Evolutionary conservation across 2,329 filamentous ascomycete genomes (phyloP).

Genomic region (Zymoseptoria passerinii): DNA sequence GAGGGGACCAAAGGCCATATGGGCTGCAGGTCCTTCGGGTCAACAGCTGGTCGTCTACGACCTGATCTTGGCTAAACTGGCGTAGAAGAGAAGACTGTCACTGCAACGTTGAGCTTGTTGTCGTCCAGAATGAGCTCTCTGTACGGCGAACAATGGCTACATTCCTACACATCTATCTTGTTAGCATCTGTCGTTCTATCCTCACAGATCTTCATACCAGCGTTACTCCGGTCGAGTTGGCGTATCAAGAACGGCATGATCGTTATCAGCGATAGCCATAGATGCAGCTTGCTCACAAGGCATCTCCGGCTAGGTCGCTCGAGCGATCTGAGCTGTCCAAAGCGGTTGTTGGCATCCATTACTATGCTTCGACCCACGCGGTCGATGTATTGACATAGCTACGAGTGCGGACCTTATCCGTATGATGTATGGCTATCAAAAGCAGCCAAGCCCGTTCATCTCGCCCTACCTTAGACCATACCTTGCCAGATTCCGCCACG

Average conservation of each 20-base stretch:
- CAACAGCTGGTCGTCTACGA: background rate
- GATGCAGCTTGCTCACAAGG: conserved; percentile 18
- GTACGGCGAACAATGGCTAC: conserved; percentile 2
- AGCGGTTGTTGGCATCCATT: no score
- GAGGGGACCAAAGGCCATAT: conserved; percentile 2
- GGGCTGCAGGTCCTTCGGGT: background rate
- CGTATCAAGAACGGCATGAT: conserved; percentile 54
- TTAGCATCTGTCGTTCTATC: background rate
- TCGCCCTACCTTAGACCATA: background rate
- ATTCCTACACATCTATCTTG: conserved; percentile 1
- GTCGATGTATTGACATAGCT: no score
- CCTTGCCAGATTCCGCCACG: background rate
- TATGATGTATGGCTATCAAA: no score
- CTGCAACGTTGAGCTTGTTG: conserved; percentile 2
- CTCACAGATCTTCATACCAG: conserved; percentile 24
- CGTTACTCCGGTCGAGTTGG: conserved; percentile 63
- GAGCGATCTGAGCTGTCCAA: background rate
- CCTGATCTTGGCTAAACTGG: background rate
- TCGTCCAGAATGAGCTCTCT: conserved; percentile 2
- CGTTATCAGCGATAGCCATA: conserved; percentile 34
- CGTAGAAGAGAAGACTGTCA: conserved; percentile 3
- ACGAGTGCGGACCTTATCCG: no score
- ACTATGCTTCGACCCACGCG: no score
- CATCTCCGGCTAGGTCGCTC: conserved; percentile 30
- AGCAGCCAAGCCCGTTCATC: background rate